A percentile compares a stretch with the other conserved stretches of the same genome.
Conservation (phyloP, 768 basidiomycete genomes). For the Tricholomella constricta region DNA sequence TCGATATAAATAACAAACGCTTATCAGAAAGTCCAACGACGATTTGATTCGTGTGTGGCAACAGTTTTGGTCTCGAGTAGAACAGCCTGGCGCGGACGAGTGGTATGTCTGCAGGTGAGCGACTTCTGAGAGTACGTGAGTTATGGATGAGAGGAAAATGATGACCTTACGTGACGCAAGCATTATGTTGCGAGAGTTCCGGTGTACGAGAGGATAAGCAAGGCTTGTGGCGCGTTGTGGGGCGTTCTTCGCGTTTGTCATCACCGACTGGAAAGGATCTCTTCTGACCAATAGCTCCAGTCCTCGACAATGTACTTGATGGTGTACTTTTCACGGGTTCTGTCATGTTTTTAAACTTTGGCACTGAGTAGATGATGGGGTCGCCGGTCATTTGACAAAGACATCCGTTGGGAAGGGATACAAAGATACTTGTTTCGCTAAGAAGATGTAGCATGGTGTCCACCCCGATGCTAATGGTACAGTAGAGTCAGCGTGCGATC, state of each 20-base stretch:
- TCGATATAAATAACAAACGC: conserved; percentile 46
- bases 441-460: conserved; percentile 80
- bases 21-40: conserved; percentile 66
- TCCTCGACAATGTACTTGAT: too few relatives aligned
- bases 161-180: neutral
- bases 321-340: neutral
- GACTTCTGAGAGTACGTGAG: conserved; percentile 25
- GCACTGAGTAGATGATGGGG: conserved; percentile 47
- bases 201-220: neutral
- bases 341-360: neutral
- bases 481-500: neutral
- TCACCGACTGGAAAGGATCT: conserved; percentile 15
- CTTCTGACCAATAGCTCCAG: conserved; percentile 12
- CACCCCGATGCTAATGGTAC: conserved; percentile 63
- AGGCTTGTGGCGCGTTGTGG: conserved; percentile 33
- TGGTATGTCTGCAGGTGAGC: conserved; percentile 50
- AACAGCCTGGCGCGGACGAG: conserved; percentile 63
- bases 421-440: conserved; percentile 71
- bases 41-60: conserved; percentile 51
- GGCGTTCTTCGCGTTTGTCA: conserved; percentile 16
- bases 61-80: conserved; percentile 60
- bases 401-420: conserved; percentile 80
- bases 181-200: neutral
- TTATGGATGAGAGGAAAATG: neutral
- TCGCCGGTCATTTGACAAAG: conserved; percentile 81